Base-by-base conservation (phyloP, 1,139 yeast species). In the Suhomyces chickasaworum region DNA sequence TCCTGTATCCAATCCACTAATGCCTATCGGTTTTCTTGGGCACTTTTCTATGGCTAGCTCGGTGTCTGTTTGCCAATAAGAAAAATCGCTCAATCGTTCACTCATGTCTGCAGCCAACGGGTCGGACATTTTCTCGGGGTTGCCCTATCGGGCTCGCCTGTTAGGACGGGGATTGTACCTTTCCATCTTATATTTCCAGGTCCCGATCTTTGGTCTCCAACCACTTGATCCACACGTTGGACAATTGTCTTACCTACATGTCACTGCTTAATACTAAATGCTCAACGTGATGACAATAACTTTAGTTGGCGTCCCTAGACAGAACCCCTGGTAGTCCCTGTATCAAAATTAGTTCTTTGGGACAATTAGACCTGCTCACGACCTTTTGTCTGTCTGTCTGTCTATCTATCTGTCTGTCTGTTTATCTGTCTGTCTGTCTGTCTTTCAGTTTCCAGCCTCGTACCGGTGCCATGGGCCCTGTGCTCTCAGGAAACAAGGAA, bases 51-150 rank as follows among this genome's bases (percentile, higher is more conserved):
- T 9, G 16, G 12, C 32, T 6, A 15, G 16, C 12, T 29, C 17
- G 32, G 32, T 29, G 32, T 5, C 9, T 13, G 17, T 29, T 4
- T 10, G 16, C 49, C 49, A 46, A 46, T 46, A 37, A 42, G 39
- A 46, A 46, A 46, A 46, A 46, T 46, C 49, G 49, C 49, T 46
- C 49, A 46, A 46, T 46, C 49, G 49, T 46, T 46, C 49, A 46
- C 23, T 30, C 42, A 9, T 21, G 32, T 10, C 30, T 22, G 39
- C 37, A 34, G 27, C 37, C 37, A 34, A 34, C 37, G 37, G 37
- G 21, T 34, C 22, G 16, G 23, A n/a, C 37, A 12, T 12, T 25
- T 6, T 2, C 29, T 34, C 37, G 37, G 37, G 27, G 16, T 34
- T 34, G 27, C 37, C 37, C 17, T 17, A 34, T 34, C 37, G 21